phyloP scores from a whole-genome alignment of 169 alveolate genomes.

The Plasmodium sp. region DNA sequence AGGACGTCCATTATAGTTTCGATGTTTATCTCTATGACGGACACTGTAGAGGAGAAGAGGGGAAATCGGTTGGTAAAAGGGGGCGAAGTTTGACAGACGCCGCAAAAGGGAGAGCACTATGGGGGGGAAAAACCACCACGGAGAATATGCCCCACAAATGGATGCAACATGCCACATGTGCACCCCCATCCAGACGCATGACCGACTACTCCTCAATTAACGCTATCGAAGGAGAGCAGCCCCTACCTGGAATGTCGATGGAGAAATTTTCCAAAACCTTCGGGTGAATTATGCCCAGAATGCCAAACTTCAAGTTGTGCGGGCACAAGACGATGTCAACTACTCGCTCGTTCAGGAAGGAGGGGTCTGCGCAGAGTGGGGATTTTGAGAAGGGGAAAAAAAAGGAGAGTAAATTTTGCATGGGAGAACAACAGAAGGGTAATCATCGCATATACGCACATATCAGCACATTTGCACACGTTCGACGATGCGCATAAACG shows the following conservation, averaged over 20 bases:
- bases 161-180: neutral
- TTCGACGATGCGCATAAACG: neutral
- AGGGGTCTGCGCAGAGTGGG: slow-evolving; percentile 18
- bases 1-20: slow-evolving; percentile 26
- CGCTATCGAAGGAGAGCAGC: neutral
- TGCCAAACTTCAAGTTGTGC: slow-evolving; percentile 84
- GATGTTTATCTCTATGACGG: slow-evolving; percentile 39
- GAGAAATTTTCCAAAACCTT: slow-evolving; percentile 91
- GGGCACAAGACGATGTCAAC: slow-evolving; percentile 56
- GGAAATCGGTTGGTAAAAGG: neutral
- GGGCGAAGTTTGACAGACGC: neutral
- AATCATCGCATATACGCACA: neutral
- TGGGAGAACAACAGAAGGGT: neutral
- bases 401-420: neutral
- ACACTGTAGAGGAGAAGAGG: neutral
- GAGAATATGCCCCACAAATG: neutral
- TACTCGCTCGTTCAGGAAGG: slow-evolving; percentile 47
- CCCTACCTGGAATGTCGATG: slow-evolving; percentile 50
- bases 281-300: slow-evolving; percentile 96
- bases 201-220: neutral
- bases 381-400: slow-evolving; percentile 7
- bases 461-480: neutral
- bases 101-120: neutral
- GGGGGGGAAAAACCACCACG: neutral
- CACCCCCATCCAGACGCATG: neutral